Conservation (phyloP, 2,329 filamentous ascomycete genomes). For the Fusarium praegraminearum region DNA sequence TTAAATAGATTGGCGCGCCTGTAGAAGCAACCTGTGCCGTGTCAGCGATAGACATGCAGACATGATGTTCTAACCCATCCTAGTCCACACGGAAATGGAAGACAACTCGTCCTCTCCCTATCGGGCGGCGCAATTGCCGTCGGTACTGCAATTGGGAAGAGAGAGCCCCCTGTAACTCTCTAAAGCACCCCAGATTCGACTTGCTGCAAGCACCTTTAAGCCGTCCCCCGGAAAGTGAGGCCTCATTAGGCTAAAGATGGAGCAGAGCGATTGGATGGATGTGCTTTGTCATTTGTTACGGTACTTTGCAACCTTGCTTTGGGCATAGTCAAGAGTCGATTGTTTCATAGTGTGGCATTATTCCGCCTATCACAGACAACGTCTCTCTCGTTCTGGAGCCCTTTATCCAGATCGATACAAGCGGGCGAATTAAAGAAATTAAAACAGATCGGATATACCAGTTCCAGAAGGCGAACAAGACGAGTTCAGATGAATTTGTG, state of each 20-base stretch:
- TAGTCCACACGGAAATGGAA: neutral
- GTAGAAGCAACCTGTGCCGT: neutral
- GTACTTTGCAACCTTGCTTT: neutral
- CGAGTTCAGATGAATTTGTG: neutral
- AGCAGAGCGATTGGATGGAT: conserved; percentile 4
- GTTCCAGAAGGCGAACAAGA: conserved; percentile 1
- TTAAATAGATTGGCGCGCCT: conserved; percentile 16
- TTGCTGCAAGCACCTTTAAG: neutral
- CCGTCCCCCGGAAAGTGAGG: conserved; percentile 13
- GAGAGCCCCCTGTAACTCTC: neutral
- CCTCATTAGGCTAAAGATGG: conserved; percentile 16
- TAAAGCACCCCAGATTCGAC: conserved; percentile 21
- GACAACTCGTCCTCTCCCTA: neutral
- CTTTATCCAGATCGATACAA: conserved; percentile 25
- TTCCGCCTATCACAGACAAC: conserved; percentile 8
- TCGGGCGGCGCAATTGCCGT: neutral
- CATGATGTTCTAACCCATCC: neutral
- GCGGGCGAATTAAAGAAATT: conserved; percentile 25
- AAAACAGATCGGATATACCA: conserved; percentile 4
- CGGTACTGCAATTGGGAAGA: neutral
- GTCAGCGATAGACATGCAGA: neutral
- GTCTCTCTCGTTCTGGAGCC: accelerated
- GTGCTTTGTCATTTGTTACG: neutral
- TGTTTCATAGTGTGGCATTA: conserved; percentile 10
- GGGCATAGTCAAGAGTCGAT: neutral